These are phyloP conservation scores for Psilocybe mexicana DNA, from an alignment of 1,284 basidiomycete species.

Conservation along the genomic window DNA sequence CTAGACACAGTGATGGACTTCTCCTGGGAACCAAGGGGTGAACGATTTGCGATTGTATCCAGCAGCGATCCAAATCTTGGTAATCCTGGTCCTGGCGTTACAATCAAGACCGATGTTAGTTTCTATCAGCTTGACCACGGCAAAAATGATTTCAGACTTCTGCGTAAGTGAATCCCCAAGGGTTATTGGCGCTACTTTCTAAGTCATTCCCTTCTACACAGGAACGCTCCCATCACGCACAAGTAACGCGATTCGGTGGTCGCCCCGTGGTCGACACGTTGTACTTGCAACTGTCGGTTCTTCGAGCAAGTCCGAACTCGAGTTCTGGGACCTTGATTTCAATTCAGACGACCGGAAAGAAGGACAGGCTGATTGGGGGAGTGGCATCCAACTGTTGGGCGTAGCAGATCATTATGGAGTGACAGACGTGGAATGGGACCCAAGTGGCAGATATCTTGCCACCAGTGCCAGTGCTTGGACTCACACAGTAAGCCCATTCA, in stretches of 20 bases:
- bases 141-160: slow-evolving; percentile 94
- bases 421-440: slow-evolving; percentile 99
- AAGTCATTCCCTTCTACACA: slow-evolving; percentile 30
- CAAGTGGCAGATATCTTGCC: slow-evolving; percentile 91
- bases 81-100: slow-evolving; percentile 85
- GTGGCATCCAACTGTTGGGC: slow-evolving; percentile 84
- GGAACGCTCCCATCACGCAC: slow-evolving; percentile 85
- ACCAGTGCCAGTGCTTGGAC: slow-evolving; percentile 96
- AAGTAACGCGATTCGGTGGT: slow-evolving; percentile 97
- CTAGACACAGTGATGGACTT: slow-evolving; percentile 95
- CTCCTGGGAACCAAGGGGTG: slow-evolving; percentile 97
- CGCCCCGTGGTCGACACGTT: slow-evolving; percentile 94
- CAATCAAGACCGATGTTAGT: slow-evolving; percentile 94
- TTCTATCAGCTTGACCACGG: slow-evolving; percentile 94
- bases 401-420: slow-evolving; percentile 97
- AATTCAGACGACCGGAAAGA: slow-evolving; percentile 75
- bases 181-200: slow-evolving; percentile 1
- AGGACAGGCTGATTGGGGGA: slow-evolving; percentile 78
- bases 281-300: slow-evolving; percentile 96
- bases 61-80: slow-evolving; percentile 93
- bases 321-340: slow-evolving; percentile 99
- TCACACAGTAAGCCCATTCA: slow-evolving; percentile 72
- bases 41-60: slow-evolving; percentile 95
- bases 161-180: slow-evolving; percentile 55
- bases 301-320: slow-evolving; percentile 93